These are phyloP conservation scores for Tulasnella sp. DNA, from an alignment of 768 basidiomycete species.

Conservation along the genomic window DNA sequence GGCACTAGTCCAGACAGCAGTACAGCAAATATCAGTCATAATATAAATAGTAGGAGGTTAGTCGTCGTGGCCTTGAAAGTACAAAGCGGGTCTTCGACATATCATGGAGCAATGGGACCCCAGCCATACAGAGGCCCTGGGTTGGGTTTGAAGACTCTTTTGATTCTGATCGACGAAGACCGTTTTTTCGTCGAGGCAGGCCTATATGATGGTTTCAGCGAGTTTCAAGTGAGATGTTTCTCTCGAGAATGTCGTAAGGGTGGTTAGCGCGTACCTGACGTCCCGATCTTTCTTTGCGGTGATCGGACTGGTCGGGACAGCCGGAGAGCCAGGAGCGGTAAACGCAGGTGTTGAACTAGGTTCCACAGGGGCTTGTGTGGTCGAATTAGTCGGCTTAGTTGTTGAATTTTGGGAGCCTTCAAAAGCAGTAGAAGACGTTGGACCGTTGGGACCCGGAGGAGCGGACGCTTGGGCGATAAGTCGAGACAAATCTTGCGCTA, in stretches of 20 bases:
- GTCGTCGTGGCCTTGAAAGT: too few relatives aligned
- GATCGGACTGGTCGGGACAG: background rate
- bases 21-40: too few relatives aligned
- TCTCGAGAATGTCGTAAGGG: background rate
- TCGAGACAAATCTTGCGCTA: background rate
- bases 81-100: too few relatives aligned
- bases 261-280: background rate
- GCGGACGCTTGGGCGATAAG: background rate
- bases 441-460: background rate
- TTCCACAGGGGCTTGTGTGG: background rate
- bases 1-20: too few relatives aligned
- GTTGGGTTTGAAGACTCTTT: background rate
- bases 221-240: background rate
- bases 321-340: background rate
- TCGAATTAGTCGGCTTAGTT: background rate
- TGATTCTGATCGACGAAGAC: background rate
- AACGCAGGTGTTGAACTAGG: background rate
- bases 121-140: background rate
- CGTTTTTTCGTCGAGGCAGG: background rate
- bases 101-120: background rate
- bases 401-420: too few relatives aligned
- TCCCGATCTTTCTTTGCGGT: background rate
- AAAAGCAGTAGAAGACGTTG: background rate
- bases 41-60: too few relatives aligned
- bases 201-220: background rate